Percentiles rank a stretch among this genome's conserved stretches.
Conservation (phyloP, 164 flowering plant species). For the Aristolochia fimbriata region DNA sequence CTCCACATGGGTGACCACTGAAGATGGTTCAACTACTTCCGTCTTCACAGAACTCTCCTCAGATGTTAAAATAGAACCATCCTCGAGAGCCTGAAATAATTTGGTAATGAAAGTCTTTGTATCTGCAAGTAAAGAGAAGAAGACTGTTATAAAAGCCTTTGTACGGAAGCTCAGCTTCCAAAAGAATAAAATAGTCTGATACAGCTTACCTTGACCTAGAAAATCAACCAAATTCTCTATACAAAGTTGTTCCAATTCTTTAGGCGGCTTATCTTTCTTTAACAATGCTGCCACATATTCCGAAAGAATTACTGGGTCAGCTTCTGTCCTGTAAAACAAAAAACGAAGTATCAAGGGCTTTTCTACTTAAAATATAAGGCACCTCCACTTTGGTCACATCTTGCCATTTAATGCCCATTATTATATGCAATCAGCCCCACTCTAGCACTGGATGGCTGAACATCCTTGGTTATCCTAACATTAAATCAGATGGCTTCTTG, state of each 20-base stretch:
- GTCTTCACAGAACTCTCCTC: slow-evolving; percentile 11
- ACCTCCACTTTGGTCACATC: too few relatives aligned
- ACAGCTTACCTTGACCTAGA: slow-evolving; percentile 24
- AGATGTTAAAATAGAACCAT: slow-evolving; percentile 14
- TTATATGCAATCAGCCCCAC: too few relatives aligned
- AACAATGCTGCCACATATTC: slow-evolving; percentile 25
- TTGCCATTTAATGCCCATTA: too few relatives aligned
- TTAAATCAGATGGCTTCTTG: too few relatives aligned
- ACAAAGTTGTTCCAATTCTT: slow-evolving; percentile 25
- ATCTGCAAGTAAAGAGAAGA: slow-evolving; percentile 14
- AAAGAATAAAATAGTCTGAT: not conserved
- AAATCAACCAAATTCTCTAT: slow-evolving; percentile 24
- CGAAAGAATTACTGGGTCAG: slow-evolving; percentile 32
- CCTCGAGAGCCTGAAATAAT: slow-evolving; percentile 23
- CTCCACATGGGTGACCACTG: slow-evolving; percentile 12
- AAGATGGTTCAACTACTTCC: slow-evolving; percentile 14
- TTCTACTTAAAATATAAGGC: too few relatives aligned
- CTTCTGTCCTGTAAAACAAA: slow-evolving; percentile 25
- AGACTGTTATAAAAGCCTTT: not conserved
- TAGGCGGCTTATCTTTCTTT: slow-evolving; percentile 25
- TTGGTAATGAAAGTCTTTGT: slow-evolving; percentile 21
- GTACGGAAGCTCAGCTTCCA: not conserved
- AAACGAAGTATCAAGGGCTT: not conserved
- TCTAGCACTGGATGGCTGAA: too few relatives aligned
- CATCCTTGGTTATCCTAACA: too few relatives aligned